Percentiles rank a stretch among this genome's conserved stretches.
Evolutionary conservation across 768 basidiomycete species (phyloP).

Genomic region (Butyriboletus loyo): DNA sequence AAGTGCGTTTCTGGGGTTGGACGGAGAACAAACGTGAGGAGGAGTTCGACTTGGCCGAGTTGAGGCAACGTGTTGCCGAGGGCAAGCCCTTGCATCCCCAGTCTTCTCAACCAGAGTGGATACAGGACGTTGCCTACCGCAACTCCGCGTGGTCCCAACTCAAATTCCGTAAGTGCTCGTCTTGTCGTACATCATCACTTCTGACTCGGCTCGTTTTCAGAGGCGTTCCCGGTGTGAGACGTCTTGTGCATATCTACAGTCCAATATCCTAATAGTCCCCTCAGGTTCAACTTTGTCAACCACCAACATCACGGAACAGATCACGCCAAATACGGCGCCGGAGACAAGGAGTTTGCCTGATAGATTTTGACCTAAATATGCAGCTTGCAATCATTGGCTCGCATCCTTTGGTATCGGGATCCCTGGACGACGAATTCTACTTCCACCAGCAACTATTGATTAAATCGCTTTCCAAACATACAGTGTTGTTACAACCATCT

Average conservation of each 20-base stretch:
- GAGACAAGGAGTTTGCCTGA: conserved; percentile 24
- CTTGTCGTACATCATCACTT: conserved; percentile 1
- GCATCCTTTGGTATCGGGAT: neutral
- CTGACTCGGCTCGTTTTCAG: conserved; percentile 35
- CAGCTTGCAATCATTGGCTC: neutral
- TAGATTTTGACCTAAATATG: conserved; percentile 16
- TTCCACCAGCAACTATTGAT: neutral
- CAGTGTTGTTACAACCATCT: neutral
- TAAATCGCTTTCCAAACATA: neutral
- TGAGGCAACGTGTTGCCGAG: conserved; percentile 66
- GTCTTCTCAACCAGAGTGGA: conserved; percentile 78
- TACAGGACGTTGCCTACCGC: conserved; percentile 80
- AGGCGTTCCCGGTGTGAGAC: conserved; percentile 72
- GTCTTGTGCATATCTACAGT: neutral
- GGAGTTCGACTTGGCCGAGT: conserved; percentile 71
- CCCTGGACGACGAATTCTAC: neutral
- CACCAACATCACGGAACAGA: conserved; percentile 86
- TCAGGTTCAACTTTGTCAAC: conserved; percentile 93
- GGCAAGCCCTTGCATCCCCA: conserved; percentile 88
- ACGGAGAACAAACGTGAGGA: conserved; percentile 84
- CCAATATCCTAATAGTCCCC: conserved; percentile 6
- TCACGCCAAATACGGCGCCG: conserved; percentile 69
- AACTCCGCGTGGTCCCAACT: conserved; percentile 94
- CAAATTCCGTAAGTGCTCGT: conserved; percentile 70
- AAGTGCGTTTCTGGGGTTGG: conserved; percentile 97